These are phyloP conservation scores for Effrenium voratum DNA, from an alignment of 73 alveolate genomes.

Conservation along the genomic window DNA sequence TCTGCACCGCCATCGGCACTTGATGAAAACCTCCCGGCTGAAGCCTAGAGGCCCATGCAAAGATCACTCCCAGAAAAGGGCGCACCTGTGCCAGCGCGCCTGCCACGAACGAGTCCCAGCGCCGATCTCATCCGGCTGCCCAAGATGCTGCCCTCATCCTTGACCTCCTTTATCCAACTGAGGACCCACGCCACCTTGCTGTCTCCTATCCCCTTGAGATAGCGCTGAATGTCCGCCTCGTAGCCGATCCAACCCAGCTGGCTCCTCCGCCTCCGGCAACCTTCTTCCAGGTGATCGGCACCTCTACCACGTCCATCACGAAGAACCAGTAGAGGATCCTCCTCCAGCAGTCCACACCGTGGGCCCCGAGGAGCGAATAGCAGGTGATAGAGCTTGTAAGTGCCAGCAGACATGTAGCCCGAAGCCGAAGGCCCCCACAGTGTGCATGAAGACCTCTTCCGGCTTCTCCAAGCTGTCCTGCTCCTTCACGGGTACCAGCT, in stretches of 20 bases:
- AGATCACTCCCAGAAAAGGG: neutral
- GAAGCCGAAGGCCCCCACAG: constrained; percentile 7
- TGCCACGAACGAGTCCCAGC: neutral
- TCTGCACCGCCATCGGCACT: neutral
- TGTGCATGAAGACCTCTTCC: neutral
- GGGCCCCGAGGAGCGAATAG: neutral
- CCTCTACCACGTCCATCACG: neutral
- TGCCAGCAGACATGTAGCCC: neutral
- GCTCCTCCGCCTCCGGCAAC: neutral
- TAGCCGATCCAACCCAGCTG: neutral
- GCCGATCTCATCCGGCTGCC: neutral
- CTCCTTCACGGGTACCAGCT: neutral
- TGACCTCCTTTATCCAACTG: neutral
- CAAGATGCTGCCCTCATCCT: neutral
- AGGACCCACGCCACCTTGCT: constrained; percentile 8
- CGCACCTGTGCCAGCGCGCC: neutral
- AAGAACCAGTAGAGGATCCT: neutral
- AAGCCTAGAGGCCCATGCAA: neutral
- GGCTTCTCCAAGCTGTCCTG: neutral
- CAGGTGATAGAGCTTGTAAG: neutral
- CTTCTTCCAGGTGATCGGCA: constrained; percentile 3
- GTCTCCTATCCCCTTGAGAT: neutral
- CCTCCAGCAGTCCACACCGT: neutral
- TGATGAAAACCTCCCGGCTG: neutral
- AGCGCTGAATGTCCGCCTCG: neutral